Evolutionary conservation across 352 stramenopile species (phyloP).

Genomic region (Phytopythium kandeliae): DNA sequence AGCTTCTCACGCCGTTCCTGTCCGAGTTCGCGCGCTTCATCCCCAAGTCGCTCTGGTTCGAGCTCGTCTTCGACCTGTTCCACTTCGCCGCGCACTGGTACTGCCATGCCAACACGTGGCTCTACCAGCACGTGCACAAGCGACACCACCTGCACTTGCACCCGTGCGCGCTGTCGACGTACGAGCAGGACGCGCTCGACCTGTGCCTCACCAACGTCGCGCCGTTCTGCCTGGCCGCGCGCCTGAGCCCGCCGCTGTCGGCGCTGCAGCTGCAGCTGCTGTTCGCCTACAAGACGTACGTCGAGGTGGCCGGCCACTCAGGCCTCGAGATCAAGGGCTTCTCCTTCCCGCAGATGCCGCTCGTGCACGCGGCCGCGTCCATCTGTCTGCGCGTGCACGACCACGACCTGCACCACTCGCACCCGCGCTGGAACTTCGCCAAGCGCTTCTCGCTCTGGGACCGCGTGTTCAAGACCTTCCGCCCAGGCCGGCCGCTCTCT

Average conservation of each 20-base stretch:
- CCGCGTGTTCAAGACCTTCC: conserved; percentile 79
- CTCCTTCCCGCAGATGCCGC: conserved; percentile 81
- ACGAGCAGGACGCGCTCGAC: conserved; percentile 77
- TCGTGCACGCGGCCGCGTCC: conserved; percentile 33
- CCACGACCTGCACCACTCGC: conserved; percentile 84
- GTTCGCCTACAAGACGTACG: conserved; percentile 88
- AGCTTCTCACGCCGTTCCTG: conserved; percentile 15
- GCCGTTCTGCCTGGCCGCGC: conserved; percentile 50
- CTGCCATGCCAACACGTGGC: conserved; percentile 56
- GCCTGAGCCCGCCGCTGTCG: conserved; percentile 39
- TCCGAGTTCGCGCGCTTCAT: conserved; percentile 59
- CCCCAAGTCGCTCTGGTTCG: conserved; percentile 79
- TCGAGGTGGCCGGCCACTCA: conserved; percentile 81
- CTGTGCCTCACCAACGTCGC: conserved; percentile 73
- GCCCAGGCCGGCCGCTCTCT: conserved; percentile 15
- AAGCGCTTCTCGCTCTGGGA: conserved; percentile 89
- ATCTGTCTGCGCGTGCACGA: conserved; percentile 75
- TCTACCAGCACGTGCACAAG: conserved; percentile 83
- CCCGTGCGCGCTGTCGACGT: conserved; percentile 74
- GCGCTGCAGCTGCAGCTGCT: conserved; percentile 64
- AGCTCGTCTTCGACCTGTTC: conserved; percentile 84
- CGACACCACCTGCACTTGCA: conserved; percentile 75
- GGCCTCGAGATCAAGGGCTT: conserved; percentile 80
- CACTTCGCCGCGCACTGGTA: conserved; percentile 76
- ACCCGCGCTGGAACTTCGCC: conserved; percentile 80